Base-by-base conservation (phyloP, 1,139 yeast genomes). In the Petasospora fabianii region DNA sequence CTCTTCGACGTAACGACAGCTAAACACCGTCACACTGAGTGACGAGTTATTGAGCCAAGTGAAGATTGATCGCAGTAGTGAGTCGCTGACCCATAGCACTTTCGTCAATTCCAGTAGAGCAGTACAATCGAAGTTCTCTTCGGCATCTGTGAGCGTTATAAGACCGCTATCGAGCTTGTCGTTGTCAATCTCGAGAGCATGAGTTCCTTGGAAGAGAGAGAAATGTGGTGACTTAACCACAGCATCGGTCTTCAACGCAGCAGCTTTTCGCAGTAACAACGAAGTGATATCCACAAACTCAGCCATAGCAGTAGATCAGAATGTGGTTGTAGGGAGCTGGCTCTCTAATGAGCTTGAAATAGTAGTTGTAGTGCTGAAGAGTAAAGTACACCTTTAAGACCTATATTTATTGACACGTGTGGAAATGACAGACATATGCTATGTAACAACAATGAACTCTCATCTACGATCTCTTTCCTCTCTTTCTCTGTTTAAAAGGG, bases 161-260 rank as follows among this genome's bases (percentile, higher is more conserved):
- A 80, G 50, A 2, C 81, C 79, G 0, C 92, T 76, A 50, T 84
- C 94, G 33, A 84, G 60, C 43, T 71, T 72, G n/a, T 68, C 62
- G 52, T 82, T 83, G 40, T 71, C 62, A 6, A 78, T 71, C 55
- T 84, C 94, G 39, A 82, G 61, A 0, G 94, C 88, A 50, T 85
- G 75, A 0, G 94, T 81, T 0, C 90, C 90, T 51, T 81, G 86
- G 40, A 83, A 66, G 27, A 83, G 60, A 44, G 80, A 75, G 58
- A 82, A 82, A 27, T 60, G 56, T 0, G 73, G 67, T 3, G 73
- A 68, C 51, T 77, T 76, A 4, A 77, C 71, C 15, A 84, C 78
- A 33, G 65, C 48, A 30, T 54, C 65, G 24, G 68, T 62, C 24
- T 59, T 53, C 30, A 76, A 57, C 6, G 47, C 45, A 11, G 48